These are phyloP conservation scores for Flaveria ramosissima DNA, from an alignment of 129 eudicot genomes.

Conservation along the genomic window DNA sequence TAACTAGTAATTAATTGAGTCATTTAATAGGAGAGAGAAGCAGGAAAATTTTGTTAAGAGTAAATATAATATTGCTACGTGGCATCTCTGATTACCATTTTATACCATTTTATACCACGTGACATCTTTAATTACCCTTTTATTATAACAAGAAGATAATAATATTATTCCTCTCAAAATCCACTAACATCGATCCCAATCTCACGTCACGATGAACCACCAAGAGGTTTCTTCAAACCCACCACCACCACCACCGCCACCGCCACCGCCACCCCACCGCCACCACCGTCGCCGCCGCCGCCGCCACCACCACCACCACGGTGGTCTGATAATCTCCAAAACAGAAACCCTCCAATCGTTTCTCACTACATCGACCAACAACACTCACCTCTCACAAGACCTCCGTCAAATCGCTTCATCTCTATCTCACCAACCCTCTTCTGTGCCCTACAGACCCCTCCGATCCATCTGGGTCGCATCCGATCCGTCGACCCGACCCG, in stretches of 20 bases:
- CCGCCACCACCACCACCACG: conserved; percentile 8
- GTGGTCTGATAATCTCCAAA: conserved; percentile 44
- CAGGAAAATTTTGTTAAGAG: too few relatives aligned
- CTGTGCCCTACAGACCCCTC: conserved; percentile 71
- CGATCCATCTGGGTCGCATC: conserved; percentile 67
- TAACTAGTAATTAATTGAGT: too few relatives aligned
- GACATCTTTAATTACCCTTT: too few relatives aligned
- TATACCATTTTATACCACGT: too few relatives aligned
- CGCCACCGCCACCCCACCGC: conserved; percentile 17
- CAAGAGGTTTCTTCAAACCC: conserved; percentile 12
- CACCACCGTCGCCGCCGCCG: background rate
- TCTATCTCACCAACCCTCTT: conserved; percentile 43
- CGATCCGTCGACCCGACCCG: conserved; percentile 60
- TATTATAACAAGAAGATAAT: too few relatives aligned
- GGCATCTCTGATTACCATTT: too few relatives aligned
- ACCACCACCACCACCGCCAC: background rate
- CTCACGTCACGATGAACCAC: conserved; percentile 7
- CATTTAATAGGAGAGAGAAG: too few relatives aligned
- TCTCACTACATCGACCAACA: conserved; percentile 42
- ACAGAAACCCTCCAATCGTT: conserved; percentile 43
- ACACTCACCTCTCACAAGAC: conserved; percentile 40
- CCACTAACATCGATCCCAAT: background rate
- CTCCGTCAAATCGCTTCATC: conserved; percentile 47
- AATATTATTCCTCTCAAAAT: too few relatives aligned
- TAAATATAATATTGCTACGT: too few relatives aligned